These are phyloP conservation scores for Aegilops speltoides DNA, from an alignment of 176 grass and related monocot genomes.

Conservation along the genomic window DNA sequence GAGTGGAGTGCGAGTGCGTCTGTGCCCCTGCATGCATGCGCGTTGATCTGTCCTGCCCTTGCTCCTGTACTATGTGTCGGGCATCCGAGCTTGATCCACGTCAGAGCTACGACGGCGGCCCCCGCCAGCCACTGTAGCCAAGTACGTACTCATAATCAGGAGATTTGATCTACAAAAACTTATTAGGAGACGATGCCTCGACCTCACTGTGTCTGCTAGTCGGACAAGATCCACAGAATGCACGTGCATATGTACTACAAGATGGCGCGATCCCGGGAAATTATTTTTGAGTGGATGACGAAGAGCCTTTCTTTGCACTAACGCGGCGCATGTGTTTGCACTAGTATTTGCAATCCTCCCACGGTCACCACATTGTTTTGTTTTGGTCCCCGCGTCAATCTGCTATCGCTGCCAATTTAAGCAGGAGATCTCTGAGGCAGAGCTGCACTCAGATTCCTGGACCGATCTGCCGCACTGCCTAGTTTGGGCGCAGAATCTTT, in stretches of 20 bases:
- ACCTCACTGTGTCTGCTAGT: too few relatives aligned
- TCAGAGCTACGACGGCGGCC: background rate
- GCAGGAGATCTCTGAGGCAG: conserved; percentile 18
- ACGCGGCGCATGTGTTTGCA: background rate
- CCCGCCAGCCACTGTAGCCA: background rate
- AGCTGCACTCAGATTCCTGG: background rate
- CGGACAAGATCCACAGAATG: too few relatives aligned
- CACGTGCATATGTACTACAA: too few relatives aligned
- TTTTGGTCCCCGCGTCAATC: background rate
- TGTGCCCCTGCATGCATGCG: too few relatives aligned
- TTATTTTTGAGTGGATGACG: too few relatives aligned
- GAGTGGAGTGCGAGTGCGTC: too few relatives aligned
- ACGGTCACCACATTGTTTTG: too few relatives aligned
- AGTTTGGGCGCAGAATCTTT: background rate
- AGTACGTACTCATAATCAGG: too few relatives aligned
- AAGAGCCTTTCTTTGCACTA: too few relatives aligned
- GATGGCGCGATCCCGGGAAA: background rate
- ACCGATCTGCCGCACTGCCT: background rate
- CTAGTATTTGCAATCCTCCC: background rate
- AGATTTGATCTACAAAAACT: too few relatives aligned
- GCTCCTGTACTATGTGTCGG: background rate
- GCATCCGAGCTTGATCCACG: background rate
- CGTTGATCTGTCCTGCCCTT: background rate
- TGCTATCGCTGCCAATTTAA: background rate
- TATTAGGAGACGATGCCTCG: too few relatives aligned